Base-by-base conservation (phyloP, 352 stramenopile genomes). In the Globisporangium heterothallicum region DNA sequence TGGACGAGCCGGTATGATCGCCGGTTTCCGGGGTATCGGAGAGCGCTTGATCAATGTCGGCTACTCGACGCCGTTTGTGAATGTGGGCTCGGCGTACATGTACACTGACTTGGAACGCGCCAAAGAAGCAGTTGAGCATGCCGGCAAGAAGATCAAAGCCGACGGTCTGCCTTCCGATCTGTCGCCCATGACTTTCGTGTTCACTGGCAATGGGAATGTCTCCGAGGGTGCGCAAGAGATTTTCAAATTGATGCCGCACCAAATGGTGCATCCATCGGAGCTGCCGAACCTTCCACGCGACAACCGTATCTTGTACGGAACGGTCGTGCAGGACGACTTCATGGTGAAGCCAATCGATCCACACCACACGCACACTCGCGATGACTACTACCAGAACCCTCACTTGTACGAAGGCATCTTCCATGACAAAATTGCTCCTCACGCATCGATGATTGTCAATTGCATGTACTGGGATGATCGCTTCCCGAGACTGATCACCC, bases 391-490 rank as follows among this genome's bases (percentile, higher is more conserved):
- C 57, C 68, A 81, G 49, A 74, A 97, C 62, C 92, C 95, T 4
- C 71, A 92, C 36, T 53, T 84, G 29, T 98, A 98, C 69, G 80
- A 95, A 46, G 66, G 74, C 43, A 76, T 84, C 27, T 98, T 98
- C 72, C 82, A 96, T 49, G 66, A 96, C 55, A 83, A 74, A 18
- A 70, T 98, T 49, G 78, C 91, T 41, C 92, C 92, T 5, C 83
- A 97, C 59, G 74, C 81, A 48, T 96, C 91, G 30, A 93, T 98
- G 59, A 64, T 98, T 21, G 76, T 98, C 42, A 98, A 98, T 72
- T 92, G 90, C 61, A 97, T 97, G 66, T 98, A 98, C 71, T 98
- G 95, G 95, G 94, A 98, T 51, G 76, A 97, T 46, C 80, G 90
- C 4, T 94, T 94, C 66, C 94, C 95, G 24, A 73, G 94, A n/a